These are phyloP conservation scores for Vigna reflexopilosa DNA, from an alignment of 306 rosid genomes.

Conservation along the genomic window DNA sequence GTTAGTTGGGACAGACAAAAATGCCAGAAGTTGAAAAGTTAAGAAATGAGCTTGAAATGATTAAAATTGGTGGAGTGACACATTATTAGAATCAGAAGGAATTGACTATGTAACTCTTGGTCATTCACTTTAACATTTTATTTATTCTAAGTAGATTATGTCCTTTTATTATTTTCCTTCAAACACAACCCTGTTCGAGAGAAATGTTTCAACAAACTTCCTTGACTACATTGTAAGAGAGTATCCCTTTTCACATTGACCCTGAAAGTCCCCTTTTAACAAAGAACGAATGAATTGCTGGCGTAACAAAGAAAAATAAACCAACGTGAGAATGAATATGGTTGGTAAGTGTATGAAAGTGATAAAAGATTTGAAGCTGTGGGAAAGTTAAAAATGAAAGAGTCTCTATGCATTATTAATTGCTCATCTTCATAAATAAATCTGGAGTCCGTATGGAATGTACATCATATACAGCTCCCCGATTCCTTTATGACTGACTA, in stretches of 20 bases:
- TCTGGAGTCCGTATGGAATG: slow-evolving; percentile 39
- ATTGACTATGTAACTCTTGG: not conserved
- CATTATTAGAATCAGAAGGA: not conserved
- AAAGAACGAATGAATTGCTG: not conserved
- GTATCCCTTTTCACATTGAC: too few species aligned
- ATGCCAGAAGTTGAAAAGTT: not conserved
- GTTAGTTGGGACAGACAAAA: not conserved
- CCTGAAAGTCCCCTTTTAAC: not conserved
- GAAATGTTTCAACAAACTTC: too few species aligned
- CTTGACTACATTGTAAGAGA: too few species aligned
- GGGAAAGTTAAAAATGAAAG: slow-evolving; percentile 18
- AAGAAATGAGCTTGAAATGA: not conserved
- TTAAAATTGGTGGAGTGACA: not conserved
- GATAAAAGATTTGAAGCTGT: not conserved
- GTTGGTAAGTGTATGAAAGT: not conserved
- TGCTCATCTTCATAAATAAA: slow-evolving; percentile 55
- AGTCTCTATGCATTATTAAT: slow-evolving; percentile 52
- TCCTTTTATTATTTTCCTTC: too few species aligned
- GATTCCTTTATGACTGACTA: slow-evolving; percentile 61
- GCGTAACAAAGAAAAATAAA: not conserved
- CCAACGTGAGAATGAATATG: not conserved
- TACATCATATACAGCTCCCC: slow-evolving; percentile 52
- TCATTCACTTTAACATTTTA: not conserved
- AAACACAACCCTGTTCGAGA: too few species aligned
- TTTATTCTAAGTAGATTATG: too few species aligned